phyloP scores from a whole-genome alignment of 305 asterid genomes.

The Coffea humblotiana region DNA sequence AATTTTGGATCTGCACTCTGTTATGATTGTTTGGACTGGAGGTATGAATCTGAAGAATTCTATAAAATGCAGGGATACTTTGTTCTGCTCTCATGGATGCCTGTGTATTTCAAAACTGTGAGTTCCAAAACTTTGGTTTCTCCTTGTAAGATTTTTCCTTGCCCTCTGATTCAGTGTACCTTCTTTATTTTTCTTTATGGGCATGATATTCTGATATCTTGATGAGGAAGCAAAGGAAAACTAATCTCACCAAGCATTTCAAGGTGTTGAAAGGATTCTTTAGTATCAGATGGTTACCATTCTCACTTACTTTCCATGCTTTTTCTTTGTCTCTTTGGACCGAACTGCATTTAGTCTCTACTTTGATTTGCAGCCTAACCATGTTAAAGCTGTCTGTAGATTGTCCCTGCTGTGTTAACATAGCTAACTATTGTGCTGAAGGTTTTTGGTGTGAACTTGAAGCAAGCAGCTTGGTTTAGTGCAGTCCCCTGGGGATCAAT shows the following conservation, averaged over 20 bases:
- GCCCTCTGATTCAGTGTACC: background rate
- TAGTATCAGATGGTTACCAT: no score
- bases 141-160: background rate
- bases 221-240: background rate
- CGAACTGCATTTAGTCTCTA: background rate
- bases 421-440: constrained; percentile 16
- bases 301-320: background rate
- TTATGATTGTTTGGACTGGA: background rate
- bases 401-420: background rate
- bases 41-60: background rate
- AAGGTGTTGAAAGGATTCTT: background rate
- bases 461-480: constrained; percentile 99
- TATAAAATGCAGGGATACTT: constrained; percentile 83
- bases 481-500: constrained; percentile 98
- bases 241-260: background rate
- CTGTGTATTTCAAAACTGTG: constrained; percentile 88
- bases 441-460: constrained; percentile 89
- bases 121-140: background rate
- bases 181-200: background rate
- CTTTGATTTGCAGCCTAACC: background rate
- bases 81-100: constrained; percentile 98
- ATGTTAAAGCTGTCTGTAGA: background rate
- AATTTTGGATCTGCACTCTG: background rate
- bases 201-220: background rate
- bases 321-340: background rate